Conservation (phyloP, 257 asterid genomes). For the Cynanchum wilfordii region DNA sequence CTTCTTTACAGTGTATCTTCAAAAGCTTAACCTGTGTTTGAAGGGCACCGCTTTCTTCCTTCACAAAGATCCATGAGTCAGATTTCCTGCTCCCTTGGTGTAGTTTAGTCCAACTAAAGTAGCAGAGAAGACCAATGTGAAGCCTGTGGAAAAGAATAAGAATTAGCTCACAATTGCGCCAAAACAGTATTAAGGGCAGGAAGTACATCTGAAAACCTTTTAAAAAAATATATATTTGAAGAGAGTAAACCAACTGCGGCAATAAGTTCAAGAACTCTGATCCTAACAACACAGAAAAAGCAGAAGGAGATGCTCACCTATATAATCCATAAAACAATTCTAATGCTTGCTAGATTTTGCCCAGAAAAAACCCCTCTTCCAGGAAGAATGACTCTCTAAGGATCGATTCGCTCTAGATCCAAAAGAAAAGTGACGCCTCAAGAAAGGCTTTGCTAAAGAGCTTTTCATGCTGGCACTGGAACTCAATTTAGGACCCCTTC, state of each 20-base stretch:
- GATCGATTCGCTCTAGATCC: conserved; percentile 55
- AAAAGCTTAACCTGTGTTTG: conserved; percentile 33
- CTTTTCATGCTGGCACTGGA: conserved; percentile 66
- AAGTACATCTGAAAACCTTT: no score
- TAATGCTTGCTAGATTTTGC: conserved; percentile 58
- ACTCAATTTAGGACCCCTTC: conserved; percentile 52
- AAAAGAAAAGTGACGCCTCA: conserved; percentile 76
- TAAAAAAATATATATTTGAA: neutral
- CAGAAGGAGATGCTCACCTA: conserved; percentile 24
- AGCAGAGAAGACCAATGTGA: conserved; percentile 18
- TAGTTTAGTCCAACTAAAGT: conserved; percentile 4
- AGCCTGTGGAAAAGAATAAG: conserved; percentile 19
- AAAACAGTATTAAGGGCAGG: neutral
- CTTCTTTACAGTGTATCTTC: conserved; percentile 56
- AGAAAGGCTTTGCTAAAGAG: conserved; percentile 55
- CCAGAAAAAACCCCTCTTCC: conserved; percentile 63
- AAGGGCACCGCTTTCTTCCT: conserved; percentile 15
- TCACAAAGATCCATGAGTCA: conserved; percentile 1
- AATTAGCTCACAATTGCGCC: neutral
- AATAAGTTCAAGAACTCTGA: neutral
- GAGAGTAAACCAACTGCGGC: neutral
- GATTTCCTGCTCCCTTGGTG: conserved; percentile 12
- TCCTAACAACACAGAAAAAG: neutral
- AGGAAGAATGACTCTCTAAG: conserved; percentile 41
- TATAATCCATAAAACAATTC: conserved; percentile 19